A percentile compares a stretch with the other conserved stretches of the same genome.
phyloP scores from a whole-genome alignment of 1,284 basidiomycete genomes.

The Austroboletus niveus region DNA sequence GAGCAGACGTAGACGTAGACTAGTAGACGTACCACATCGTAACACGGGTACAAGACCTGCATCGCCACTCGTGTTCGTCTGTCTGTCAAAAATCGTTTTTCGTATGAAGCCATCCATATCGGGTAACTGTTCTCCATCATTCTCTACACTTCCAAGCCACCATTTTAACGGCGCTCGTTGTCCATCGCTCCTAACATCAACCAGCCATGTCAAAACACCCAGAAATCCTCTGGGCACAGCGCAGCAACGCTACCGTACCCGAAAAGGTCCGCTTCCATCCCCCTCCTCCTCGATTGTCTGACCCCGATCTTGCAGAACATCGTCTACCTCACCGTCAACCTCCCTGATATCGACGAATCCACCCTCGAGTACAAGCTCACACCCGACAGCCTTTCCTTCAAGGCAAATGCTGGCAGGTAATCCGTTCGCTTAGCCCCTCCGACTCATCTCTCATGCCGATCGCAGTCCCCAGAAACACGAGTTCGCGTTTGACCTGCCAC shows the following conservation, averaged over 20 bases:
- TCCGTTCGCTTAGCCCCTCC: slow-evolving; percentile 24
- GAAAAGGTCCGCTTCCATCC: slow-evolving; percentile 57
- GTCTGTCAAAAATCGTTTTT: neutral
- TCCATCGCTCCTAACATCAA: slow-evolving; percentile 3
- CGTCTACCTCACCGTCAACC: slow-evolving; percentile 80
- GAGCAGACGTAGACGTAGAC: too few relatives aligned
- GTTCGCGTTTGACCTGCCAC: slow-evolving; percentile 71
- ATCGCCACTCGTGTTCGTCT: neutral
- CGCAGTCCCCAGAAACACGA: slow-evolving; percentile 57
- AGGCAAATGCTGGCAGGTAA: slow-evolving; percentile 71
- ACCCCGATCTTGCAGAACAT: slow-evolving; percentile 57
- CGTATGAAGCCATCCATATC: slow-evolving; percentile 21
- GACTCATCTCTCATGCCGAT: slow-evolving; percentile 8
- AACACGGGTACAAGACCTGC: neutral
- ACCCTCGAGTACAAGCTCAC: slow-evolving; percentile 66
- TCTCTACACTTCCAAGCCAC: slow-evolving; percentile 36
- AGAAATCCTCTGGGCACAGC: slow-evolving; percentile 90
- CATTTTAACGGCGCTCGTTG: slow-evolving; percentile 9
- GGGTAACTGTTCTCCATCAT: slow-evolving; percentile 34
- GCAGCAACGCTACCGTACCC: slow-evolving; percentile 64
- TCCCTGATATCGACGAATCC: slow-evolving; percentile 72
- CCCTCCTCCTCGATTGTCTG: neutral
- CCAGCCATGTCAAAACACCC: slow-evolving; percentile 63
- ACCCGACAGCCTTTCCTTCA: slow-evolving; percentile 63
- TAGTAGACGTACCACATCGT: slow-evolving; percentile 22